These are phyloP conservation scores for Bombardia bombarda DNA, from an alignment of 495 filamentous ascomycete species.

Conservation along the genomic window DNA sequence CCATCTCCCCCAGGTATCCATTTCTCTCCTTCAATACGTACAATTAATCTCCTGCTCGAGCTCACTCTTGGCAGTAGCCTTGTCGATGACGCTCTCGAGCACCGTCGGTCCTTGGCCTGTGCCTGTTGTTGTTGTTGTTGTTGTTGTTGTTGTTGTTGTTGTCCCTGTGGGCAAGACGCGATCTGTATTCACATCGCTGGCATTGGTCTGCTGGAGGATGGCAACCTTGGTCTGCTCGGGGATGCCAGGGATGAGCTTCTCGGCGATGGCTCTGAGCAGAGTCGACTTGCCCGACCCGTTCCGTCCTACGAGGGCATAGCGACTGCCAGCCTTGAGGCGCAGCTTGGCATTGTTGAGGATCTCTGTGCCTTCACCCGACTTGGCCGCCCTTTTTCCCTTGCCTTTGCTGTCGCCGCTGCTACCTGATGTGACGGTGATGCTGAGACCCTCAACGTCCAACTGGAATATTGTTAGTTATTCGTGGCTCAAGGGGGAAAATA, in stretches of 20 bases:
- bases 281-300: conserved; percentile 81
- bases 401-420: conserved; percentile 21
- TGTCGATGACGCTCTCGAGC: conserved; percentile 59
- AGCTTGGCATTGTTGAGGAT: conserved; percentile 61
- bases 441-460: conserved; percentile 62
- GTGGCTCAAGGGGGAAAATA: neutral
- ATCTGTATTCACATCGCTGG: conserved; percentile 24
- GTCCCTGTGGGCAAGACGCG: neutral
- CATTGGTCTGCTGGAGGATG: conserved; percentile 62
- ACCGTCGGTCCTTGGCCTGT: conserved; percentile 36
- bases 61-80: conserved; percentile 53
- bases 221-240: conserved; percentile 58
- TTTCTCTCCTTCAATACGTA: conserved; percentile 13
- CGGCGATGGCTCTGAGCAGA: conserved; percentile 66
- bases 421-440: conserved; percentile 48
- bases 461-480: conserved; percentile 15
- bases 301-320: conserved; percentile 67
- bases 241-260: conserved; percentile 73
- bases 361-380: conserved; percentile 53
- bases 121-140: neutral
- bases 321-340: conserved; percentile 57
- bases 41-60: conserved; percentile 49
- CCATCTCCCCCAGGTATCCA: conserved; percentile 38
- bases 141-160: conserved; percentile 1
- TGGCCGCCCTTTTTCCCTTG: conserved; percentile 27